Percentiles rank a stretch among this genome's conserved stretches.
These are phyloP conservation scores for Quercus phellos DNA, from an alignment of 331 rosid genomes.

Conservation along the genomic window DNA sequence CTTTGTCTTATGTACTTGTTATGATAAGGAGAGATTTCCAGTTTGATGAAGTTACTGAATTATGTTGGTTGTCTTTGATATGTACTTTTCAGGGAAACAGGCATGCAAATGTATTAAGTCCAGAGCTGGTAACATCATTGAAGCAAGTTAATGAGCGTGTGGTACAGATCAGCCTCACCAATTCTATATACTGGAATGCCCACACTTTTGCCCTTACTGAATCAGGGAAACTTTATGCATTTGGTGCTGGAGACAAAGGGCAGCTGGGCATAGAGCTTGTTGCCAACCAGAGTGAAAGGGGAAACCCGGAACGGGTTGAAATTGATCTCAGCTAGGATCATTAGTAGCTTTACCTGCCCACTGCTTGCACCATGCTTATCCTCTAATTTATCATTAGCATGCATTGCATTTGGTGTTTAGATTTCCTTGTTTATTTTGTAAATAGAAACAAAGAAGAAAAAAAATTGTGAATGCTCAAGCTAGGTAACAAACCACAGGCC, in stretches of 20 bases:
- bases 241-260: slow-evolving; percentile 96
- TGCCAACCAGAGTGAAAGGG: slow-evolving; percentile 76
- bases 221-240: slow-evolving; percentile 84
- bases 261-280: slow-evolving; percentile 79
- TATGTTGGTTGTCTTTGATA: background rate
- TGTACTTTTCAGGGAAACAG: slow-evolving; percentile 52
- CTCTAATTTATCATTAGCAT: slow-evolving; percentile 37
- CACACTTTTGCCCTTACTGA: slow-evolving; percentile 93
- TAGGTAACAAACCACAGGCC: slow-evolving; percentile 43
- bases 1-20: too few species aligned
- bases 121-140: slow-evolving; percentile 72
- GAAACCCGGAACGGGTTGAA: slow-evolving; percentile 67
- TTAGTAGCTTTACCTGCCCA: slow-evolving; percentile 10
- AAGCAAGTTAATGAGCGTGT: slow-evolving; percentile 72
- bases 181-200: slow-evolving; percentile 95
- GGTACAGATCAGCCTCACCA: slow-evolving; percentile 86
- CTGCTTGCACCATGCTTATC: slow-evolving; percentile 22
- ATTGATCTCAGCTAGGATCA: slow-evolving; percentile 61
- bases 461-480: slow-evolving; percentile 39
- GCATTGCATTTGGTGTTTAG: slow-evolving; percentile 57
- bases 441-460: slow-evolving; percentile 39
- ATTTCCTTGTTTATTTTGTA: slow-evolving; percentile 56
- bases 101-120: slow-evolving; percentile 63
- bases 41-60: background rate
- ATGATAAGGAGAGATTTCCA: background rate